Evolutionary conservation across 805 yeast species (phyloP), one percentile per base, ranked within the genome.

Genomic region (Starmera pachycereana): DNA sequence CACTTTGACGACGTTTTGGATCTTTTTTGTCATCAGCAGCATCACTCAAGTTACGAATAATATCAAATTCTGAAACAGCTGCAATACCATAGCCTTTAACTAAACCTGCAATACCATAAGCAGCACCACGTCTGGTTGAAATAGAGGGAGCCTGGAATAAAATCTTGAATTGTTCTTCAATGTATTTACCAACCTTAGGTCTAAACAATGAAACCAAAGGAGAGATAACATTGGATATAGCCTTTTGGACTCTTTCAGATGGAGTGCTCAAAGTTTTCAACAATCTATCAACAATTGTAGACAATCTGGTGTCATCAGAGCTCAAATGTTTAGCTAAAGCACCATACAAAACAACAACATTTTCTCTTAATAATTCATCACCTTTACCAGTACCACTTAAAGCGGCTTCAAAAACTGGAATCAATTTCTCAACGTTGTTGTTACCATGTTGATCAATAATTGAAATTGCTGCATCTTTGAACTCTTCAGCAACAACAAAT

Each of bases 81-180:
- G 76, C 71, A 39, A 92, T 76, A 49, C 98, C 98, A 18, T 77
- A 72, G 43, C 99, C 98, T 54, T 85, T 81, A 3, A 84, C 90
- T 35, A 92, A 62, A 46, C 99, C 99, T 18, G 97, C 84, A 50
- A 92, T 72, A 59, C 97, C 98, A 63, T 85, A 88, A 1, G 97
- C 97, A 2, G 96, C 90, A 54, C 97, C 99, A 48, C 90, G 74
- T 56, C 96, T 72, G 6, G 63, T 61, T 6, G 69, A 58, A 35
- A 62, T 59, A 2, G 62, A 49, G 29, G 64, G 63, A 3, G 76
- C 77, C 8, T 61, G 57, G 53, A 84, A 76, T 22, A 89, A 63
- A 47, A 72, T 76, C 6, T 65, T 73, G 53, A 84, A 72, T 37
- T 88, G 63, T 4, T 53, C 49, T 31, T 79, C 82, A 42, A 85